phyloP scores from a whole-genome alignment of 139 green algal species.

The Yamagishiella unicocca region DNA sequence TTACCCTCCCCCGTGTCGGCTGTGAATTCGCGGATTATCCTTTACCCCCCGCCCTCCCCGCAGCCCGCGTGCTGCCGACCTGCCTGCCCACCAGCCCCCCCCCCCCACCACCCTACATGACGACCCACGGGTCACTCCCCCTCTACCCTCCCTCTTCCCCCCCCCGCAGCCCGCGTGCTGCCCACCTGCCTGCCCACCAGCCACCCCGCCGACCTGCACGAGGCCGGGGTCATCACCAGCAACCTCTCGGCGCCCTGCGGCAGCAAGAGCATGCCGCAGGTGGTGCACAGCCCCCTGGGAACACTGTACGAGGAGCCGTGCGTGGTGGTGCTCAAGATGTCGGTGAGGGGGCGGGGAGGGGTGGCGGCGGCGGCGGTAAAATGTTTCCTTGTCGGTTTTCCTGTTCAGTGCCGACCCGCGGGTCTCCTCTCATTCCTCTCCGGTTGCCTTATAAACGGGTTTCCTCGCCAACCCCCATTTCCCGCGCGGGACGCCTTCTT shows the following conservation, averaged over 20 bases:
- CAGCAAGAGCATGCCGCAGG: conserved; percentile 40
- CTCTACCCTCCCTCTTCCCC: background rate
- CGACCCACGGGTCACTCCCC: no score
- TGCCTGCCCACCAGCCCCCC: background rate
- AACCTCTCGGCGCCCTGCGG: conserved; percentile 30
- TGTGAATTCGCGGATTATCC: background rate
- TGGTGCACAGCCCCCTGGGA: conserved; percentile 53
- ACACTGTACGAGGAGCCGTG: conserved; percentile 65
- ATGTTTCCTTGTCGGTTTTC: background rate
- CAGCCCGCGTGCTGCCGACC: background rate
- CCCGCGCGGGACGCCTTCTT: background rate
- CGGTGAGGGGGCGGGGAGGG: background rate
- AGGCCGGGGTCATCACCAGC: conserved; percentile 28
- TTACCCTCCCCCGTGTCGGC: no score
- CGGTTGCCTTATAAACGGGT: no score
- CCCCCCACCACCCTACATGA: no score
- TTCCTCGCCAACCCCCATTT: no score
- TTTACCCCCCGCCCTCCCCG: background rate
- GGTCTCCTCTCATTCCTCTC: no score
- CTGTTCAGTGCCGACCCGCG: background rate
- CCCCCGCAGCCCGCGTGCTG: background rate
- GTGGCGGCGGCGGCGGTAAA: background rate
- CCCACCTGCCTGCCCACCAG: background rate
- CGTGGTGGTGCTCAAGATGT: conserved; percentile 55
- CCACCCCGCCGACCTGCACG: background rate